A percentile compares a stretch with the other conserved stretches of the same genome.
phyloP scores from a whole-genome alignment of 1,284 basidiomycete species.

The Ustilago nuda region DNA sequence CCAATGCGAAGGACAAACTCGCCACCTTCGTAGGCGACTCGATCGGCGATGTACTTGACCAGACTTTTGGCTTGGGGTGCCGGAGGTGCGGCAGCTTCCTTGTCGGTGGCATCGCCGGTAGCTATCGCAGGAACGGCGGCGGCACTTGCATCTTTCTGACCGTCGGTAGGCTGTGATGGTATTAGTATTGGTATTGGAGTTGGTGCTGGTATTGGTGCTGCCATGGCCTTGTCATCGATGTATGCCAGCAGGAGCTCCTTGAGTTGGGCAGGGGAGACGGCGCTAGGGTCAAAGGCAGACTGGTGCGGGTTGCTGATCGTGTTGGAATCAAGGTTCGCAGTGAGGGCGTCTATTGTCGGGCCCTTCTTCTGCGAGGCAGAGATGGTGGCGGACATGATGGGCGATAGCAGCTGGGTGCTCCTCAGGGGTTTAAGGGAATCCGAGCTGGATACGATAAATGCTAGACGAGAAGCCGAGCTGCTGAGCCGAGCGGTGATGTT shows the following conservation, averaged over 20 bases:
- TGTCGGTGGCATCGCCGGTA: neutral
- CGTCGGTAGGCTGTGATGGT: constrained; percentile 3
- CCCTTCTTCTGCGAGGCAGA: constrained; percentile 36
- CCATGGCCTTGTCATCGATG: constrained; percentile 12
- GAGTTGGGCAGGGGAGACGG: constrained; percentile 17
- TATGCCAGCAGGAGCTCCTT: constrained; percentile 47
- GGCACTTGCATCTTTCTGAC: neutral
- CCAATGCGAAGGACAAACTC: constrained; percentile 55
- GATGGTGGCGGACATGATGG: constrained; percentile 25
- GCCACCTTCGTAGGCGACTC: constrained; percentile 49
- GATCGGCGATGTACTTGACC: constrained; percentile 47
- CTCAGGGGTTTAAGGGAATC: neutral
- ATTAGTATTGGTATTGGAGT: constrained; percentile 15
- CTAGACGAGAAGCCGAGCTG: neutral
- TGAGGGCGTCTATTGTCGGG: constrained; percentile 55
- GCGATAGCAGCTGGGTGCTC: neutral
- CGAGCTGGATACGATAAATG: neutral
- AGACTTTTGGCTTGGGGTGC: constrained; percentile 28
- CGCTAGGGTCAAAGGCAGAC: constrained; percentile 9
- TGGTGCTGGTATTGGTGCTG: constrained; percentile 15
- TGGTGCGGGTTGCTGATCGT: constrained; percentile 7
- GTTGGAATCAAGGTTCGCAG: constrained; percentile 37
- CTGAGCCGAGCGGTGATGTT: no score
- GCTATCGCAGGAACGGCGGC: neutral
- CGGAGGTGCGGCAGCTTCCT: neutral